A percentile compares a stretch with the other conserved stretches of the same genome.
These are phyloP conservation scores for Neonectria coccinea DNA, from an alignment of 2,329 filamentous ascomycete species.

Conservation along the genomic window DNA sequence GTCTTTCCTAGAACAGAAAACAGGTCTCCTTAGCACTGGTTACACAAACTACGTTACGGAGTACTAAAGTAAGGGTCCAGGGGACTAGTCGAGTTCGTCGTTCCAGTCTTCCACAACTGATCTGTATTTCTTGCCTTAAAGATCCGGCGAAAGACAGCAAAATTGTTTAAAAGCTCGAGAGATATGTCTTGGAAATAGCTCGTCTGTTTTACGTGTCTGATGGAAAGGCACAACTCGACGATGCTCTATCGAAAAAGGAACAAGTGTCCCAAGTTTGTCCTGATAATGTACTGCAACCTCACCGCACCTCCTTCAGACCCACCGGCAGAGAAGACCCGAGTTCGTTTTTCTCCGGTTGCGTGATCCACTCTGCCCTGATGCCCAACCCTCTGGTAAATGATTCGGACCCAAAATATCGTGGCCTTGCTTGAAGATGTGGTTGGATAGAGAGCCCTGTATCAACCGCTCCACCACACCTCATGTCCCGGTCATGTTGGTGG, in stretches of 20 bases:
- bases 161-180: not conserved
- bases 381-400: slow-evolving; percentile 5
- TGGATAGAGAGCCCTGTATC: not conserved
- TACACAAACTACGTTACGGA: no score
- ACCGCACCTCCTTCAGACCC: slow-evolving; percentile 16
- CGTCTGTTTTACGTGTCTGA: not conserved
- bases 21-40: not conserved
- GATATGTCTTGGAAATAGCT: not conserved
- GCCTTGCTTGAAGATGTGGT: not conserved
- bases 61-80: not conserved
- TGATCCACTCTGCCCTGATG: slow-evolving; percentile 13
- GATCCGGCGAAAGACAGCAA: not conserved
- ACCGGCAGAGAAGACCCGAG: slow-evolving; percentile 8
- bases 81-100: not conserved
- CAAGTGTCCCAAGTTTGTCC: not conserved
- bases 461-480: slow-evolving; percentile 21
- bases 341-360: slow-evolving; percentile 8
- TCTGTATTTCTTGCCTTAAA: not conserved
- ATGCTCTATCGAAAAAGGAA: not conserved
- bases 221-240: no score
- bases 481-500: slow-evolving; percentile 10
- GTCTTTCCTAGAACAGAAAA: slow-evolving; percentile 16
- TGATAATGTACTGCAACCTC: slow-evolving; percentile 8
- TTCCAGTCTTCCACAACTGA: no score
- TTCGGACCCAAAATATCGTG: not conserved